Conservation (phyloP, 2,329 filamentous ascomycete species). For the Cercospora sp. region DNA sequence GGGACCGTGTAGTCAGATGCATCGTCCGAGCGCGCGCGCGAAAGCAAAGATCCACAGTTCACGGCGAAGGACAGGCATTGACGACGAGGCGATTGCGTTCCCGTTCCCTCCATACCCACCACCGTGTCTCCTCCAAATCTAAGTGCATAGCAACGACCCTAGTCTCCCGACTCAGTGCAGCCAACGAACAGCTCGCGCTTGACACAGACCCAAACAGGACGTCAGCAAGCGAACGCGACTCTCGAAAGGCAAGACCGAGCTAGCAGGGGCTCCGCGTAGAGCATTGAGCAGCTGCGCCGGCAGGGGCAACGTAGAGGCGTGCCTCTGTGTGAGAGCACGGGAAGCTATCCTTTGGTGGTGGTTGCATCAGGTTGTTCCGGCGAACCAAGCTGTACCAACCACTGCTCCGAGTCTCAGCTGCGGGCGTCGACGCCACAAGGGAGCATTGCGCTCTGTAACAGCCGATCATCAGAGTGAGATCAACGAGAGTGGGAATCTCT, state of each 20-base stretch:
- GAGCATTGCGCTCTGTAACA: constrained; percentile 1
- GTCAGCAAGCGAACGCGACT: constrained; percentile 6
- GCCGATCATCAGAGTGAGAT: constrained; percentile 4
- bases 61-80: constrained; percentile 9
- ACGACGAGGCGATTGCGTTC: constrained; percentile 10
- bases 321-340: constrained; percentile 12
- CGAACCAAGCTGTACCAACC: constrained; percentile 14
- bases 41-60: constrained; percentile 12
- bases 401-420: constrained; percentile 12
- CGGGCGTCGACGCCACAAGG: constrained; percentile 11
- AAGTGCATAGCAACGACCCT: constrained; percentile 9
- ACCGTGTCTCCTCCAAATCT: constrained; percentile 12
- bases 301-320: constrained; percentile 14
- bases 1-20: neutral
- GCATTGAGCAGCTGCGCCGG: constrained; percentile 15
- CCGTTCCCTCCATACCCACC: constrained; percentile 11
- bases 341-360: constrained; percentile 8
- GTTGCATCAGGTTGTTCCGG: constrained; percentile 10
- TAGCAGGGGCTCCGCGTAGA: constrained; percentile 12
- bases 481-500: neutral
- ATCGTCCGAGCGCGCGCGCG: neutral
- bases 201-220: constrained; percentile 7
- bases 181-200: constrained; percentile 14
- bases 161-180: constrained; percentile 1
- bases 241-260: neutral